Percentiles rank a stretch among this genome's conserved stretches.
These are phyloP conservation scores for Senna tora DNA, from an alignment of 306 rosid species.

Conservation along the genomic window DNA sequence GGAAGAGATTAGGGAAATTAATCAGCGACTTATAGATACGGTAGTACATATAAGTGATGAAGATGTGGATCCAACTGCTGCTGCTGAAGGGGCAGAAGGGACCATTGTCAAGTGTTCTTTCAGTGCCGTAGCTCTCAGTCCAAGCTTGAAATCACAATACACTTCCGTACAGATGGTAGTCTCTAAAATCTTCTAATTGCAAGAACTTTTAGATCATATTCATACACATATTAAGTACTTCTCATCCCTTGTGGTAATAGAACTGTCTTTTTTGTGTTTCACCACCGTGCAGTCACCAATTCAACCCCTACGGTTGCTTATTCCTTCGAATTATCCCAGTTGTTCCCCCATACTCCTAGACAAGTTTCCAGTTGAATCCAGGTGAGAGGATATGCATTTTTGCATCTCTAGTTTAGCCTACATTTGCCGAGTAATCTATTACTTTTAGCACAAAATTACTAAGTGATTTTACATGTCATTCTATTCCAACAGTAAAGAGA, in stretches of 20 bases:
- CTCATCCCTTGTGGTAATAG: conserved; percentile 2
- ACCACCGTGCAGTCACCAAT: conserved; percentile 85
- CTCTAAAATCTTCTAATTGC: conserved; percentile 14
- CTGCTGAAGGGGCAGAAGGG: conserved; percentile 85
- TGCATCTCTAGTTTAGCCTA: conserved; percentile 25
- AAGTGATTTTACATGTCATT: conserved; percentile 28
- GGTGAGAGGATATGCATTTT: conserved; percentile 55
- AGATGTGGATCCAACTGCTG: conserved; percentile 82
- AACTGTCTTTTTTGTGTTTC: conserved; percentile 39
- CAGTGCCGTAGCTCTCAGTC: conserved; percentile 93
- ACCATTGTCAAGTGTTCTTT: conserved; percentile 90
- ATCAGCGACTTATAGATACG: conserved; percentile 90
- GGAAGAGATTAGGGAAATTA: conserved; percentile 94
- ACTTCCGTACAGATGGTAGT: conserved; percentile 88
- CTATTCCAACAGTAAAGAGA: conserved; percentile 66
- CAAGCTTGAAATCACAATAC: conserved; percentile 82
- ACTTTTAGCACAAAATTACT: conserved; percentile 34
- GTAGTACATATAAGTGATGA: conserved; percentile 83
- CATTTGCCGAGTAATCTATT: conserved; percentile 1
- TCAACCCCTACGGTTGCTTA: conserved; percentile 91
- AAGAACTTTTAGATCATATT: conserved; percentile 9
- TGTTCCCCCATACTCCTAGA: conserved; percentile 90
- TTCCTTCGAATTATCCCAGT: conserved; percentile 92
- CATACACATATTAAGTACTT: not conserved
- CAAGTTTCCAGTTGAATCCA: conserved; percentile 89